Evolutionary conservation across 352 stramenopile species (phyloP).

Genomic region (Blastocystis sp.): DNA sequence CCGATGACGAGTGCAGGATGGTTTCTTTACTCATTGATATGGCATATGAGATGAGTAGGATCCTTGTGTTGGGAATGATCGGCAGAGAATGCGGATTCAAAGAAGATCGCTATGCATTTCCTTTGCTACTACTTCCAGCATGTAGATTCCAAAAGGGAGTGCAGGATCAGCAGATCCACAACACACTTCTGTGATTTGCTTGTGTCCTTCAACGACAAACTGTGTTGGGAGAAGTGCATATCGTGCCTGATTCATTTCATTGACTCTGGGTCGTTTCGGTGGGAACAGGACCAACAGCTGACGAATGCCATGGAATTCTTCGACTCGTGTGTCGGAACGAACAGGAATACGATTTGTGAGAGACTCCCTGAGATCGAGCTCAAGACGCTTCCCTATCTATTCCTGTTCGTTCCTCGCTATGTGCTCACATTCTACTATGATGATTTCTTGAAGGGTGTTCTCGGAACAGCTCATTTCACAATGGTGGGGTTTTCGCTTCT

Average conservation of each 20-base stretch:
- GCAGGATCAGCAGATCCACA: neutral
- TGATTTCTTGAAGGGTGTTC: neutral
- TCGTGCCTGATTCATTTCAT: neutral
- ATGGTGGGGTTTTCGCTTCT: neutral
- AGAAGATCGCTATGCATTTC: neutral
- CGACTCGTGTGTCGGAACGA: neutral
- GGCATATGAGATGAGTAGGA: neutral
- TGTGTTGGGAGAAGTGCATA: neutral
- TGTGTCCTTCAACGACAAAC: neutral
- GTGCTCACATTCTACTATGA: constrained; percentile 9
- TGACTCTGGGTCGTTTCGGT: neutral
- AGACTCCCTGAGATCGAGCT: neutral
- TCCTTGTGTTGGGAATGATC: neutral
- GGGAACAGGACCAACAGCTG: neutral
- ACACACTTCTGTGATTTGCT: neutral
- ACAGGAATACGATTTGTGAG: neutral
- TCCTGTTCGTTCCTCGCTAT: constrained; percentile 13
- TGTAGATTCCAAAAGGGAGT: neutral
- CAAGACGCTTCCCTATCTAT: constrained; percentile 10
- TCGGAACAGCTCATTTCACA: neutral
- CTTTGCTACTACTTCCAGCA: neutral
- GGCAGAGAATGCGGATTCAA: neutral
- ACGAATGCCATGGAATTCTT: neutral
- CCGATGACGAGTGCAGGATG: no score
- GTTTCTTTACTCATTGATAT: constrained; percentile 7